Evolutionary conservation across 1,284 basidiomycete species (phyloP).

Genomic region (Puccinia coronata): DNA sequence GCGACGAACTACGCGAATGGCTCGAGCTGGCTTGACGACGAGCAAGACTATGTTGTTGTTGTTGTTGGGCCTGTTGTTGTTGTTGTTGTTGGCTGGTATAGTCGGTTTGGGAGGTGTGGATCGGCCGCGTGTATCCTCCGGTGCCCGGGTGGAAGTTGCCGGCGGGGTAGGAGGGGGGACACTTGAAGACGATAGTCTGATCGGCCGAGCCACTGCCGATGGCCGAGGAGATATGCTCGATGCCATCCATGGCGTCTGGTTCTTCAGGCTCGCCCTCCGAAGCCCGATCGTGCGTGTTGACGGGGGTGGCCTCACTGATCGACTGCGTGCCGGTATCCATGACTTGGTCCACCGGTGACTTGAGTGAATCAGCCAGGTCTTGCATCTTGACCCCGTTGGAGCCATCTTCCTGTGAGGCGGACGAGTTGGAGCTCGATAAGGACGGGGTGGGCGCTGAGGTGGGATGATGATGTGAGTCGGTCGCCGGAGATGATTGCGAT

Average conservation of each 20-base stretch:
- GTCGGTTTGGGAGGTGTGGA: constrained; percentile 4
- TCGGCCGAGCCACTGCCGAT: constrained; percentile 21
- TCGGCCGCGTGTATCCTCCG: neutral
- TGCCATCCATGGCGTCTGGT: constrained; percentile 10
- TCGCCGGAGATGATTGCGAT: neutral
- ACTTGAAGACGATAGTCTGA: constrained; percentile 26
- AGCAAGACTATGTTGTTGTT: neutral
- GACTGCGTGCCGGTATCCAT: neutral
- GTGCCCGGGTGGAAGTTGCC: neutral
- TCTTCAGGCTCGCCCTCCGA: neutral
- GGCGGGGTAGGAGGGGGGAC: constrained; percentile 10
- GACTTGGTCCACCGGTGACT: constrained; percentile 26
- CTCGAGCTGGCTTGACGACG: constrained; percentile 31
- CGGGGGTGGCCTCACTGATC: neutral
- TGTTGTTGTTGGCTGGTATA: constrained; percentile 11
- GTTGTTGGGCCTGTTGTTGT: too few relatives aligned
- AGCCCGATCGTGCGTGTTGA: constrained; percentile 19
- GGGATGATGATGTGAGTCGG: constrained; percentile 13
- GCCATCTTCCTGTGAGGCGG: constrained; percentile 19
- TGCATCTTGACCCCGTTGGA: constrained; percentile 36
- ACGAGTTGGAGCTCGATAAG: constrained; percentile 39
- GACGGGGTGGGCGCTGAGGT: constrained; percentile 33
- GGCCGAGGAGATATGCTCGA: constrained; percentile 10
- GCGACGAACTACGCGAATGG: constrained; percentile 37
- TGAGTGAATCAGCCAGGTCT: constrained; percentile 21